phyloP scores from a whole-genome alignment of 257 asterid species.

The Gentiana macrophylla region DNA sequence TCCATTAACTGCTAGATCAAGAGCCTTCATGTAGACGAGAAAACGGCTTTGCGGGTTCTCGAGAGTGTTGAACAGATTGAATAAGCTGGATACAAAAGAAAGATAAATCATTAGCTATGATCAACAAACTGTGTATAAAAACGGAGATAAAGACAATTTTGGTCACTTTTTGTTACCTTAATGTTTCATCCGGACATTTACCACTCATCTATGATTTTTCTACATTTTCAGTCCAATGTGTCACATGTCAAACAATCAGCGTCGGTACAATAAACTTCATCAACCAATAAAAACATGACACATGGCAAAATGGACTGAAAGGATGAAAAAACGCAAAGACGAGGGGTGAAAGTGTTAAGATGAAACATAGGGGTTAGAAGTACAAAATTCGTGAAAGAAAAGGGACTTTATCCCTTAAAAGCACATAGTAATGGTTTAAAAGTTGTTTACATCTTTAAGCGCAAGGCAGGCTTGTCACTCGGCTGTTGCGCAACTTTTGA shows the following conservation, averaged over 20 bases:
- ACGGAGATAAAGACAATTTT: neutral
- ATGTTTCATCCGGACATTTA: too few species aligned
- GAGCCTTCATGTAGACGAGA: slow-evolving; percentile 81
- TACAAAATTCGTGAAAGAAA: neutral
- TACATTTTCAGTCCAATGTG: too few species aligned
- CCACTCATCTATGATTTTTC: too few species aligned
- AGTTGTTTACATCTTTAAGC: slow-evolving; percentile 62
- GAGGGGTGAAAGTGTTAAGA: too few species aligned
- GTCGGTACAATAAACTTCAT: too few species aligned
- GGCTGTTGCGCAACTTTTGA: slow-evolving; percentile 66
- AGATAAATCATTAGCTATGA: slow-evolving; percentile 9
- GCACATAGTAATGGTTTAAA: neutral
- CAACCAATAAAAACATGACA: too few species aligned
- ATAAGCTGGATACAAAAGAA: slow-evolving; percentile 38
- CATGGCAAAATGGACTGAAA: too few species aligned
- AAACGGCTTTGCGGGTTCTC: slow-evolving; percentile 87
- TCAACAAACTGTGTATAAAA: neutral
- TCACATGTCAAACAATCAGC: too few species aligned
- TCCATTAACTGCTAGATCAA: slow-evolving; percentile 59
- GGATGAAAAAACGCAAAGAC: too few species aligned
- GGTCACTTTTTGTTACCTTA: slow-evolving; percentile 1
- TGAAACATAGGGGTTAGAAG: too few species aligned
- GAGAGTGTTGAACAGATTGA: slow-evolving; percentile 81
- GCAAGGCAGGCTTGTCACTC: slow-evolving; percentile 62
- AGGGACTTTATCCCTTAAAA: neutral